Conservation (phyloP, 768 basidiomycete species). For the Rhodocollybia butyracea region DNA sequence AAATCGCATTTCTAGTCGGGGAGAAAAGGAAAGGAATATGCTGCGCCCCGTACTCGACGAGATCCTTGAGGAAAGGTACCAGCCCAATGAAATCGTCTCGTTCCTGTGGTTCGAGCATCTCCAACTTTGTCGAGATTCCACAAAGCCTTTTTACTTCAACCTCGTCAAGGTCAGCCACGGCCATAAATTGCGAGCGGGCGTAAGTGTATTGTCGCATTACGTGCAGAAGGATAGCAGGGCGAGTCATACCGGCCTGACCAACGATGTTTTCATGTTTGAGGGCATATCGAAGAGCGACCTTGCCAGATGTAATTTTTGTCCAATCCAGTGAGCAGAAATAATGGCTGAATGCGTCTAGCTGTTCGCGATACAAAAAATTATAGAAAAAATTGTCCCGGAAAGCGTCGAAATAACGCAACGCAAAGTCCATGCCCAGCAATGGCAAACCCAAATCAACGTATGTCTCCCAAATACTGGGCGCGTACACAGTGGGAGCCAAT, state of each 20-base stretch:
- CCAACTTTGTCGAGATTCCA: background rate
- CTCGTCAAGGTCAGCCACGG: background rate
- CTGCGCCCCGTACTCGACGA: conserved; percentile 24
- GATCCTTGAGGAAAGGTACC: conserved; percentile 38
- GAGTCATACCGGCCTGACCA: background rate
- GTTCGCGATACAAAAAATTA: background rate
- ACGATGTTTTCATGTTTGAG: background rate
- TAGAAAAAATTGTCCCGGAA: background rate
- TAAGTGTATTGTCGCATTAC: background rate
- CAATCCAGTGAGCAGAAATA: background rate
- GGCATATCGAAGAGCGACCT: background rate
- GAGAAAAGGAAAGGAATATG: background rate
- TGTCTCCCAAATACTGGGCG: background rate
- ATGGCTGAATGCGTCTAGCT: background rate
- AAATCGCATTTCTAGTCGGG: background rate
- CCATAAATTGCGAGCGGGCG: background rate
- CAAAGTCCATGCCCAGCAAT: background rate
- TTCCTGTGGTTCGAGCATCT: background rate
- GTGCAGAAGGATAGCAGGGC: background rate
- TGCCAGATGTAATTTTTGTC: background rate
- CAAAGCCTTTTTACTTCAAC: background rate
- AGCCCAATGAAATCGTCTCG: conserved; percentile 23
- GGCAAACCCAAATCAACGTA: background rate
- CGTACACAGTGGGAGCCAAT: background rate
- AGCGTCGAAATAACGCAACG: background rate